Evolutionary conservation across 2,329 filamentous ascomycete genomes (phyloP), one percentile per base, ranked within the genome.

Genomic region (Fusarium caatingaense): DNA sequence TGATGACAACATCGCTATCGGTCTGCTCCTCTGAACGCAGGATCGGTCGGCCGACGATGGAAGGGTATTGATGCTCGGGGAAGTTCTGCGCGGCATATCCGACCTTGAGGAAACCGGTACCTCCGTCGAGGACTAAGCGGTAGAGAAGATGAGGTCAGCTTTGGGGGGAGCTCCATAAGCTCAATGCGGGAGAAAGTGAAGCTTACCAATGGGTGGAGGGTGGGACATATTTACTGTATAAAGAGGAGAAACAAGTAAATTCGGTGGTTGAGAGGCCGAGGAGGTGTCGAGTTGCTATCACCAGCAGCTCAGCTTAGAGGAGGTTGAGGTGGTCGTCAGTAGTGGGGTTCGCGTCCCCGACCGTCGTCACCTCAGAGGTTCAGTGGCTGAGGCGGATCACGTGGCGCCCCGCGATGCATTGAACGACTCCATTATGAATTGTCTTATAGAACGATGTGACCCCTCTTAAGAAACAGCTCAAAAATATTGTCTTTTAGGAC

Each of bases 51-150:
- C 96, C 96, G 81, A 99, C 94, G 82, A 99, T 98, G 74, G 95
- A 98, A 60, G 96, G 96, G 83, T 94, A 98, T 84, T 98, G 95
- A 83, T 97, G 93, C 84, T 98, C 96, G 81, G 96, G 96, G 84
- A 99, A 99, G 87, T 99, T 99, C 88, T 98, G 94, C 78, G 92
- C 96, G 79, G 96, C 96, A 86, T 98, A 99, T 82, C 96, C 96
- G 84, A 97, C 96, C 85, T 99, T 99, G 83, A 99, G 92, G 88
- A 99, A 99, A 83, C 96, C 96, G 80, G 96, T 99, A 83, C 96
- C 96, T 88, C 96, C 96, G 87, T 99, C 96, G 88, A 99, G 95
- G 80, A 99, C 96, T 98, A 73, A 34, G 60, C 56, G 54, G 73
- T 55, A 58, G 42, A 34, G 25, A 60, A 34, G 25, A 60, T 60